phyloP scores from a whole-genome alignment of 768 basidiomycete species.

The Hydnomerulius pinastri region DNA sequence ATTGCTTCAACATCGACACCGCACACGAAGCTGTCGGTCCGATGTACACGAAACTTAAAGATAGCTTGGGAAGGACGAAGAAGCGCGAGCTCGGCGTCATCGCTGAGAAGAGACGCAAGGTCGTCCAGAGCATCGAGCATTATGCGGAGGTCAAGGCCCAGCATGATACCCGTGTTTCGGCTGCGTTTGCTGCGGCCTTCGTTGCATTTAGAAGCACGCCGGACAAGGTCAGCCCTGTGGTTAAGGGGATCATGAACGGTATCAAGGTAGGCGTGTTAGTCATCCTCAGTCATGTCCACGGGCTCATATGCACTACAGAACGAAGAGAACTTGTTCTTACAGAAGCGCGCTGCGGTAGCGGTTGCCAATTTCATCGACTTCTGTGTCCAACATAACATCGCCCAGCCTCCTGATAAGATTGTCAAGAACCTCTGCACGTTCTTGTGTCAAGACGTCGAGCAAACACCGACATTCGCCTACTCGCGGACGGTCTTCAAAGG shows the following conservation, averaged over 20 bases:
- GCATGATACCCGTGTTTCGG: constrained; percentile 84
- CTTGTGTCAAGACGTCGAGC: constrained; percentile 86
- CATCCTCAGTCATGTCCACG: neutral
- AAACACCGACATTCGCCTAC: constrained; percentile 87
- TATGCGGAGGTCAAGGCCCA: constrained; percentile 82
- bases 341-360: constrained; percentile 82
- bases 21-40: constrained; percentile 69
- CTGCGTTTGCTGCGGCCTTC: constrained; percentile 89
- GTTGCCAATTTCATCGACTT: constrained; percentile 89
- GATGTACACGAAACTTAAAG: constrained; percentile 75
- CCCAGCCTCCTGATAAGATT: constrained; percentile 92
- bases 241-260: constrained; percentile 96
- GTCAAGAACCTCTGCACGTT: constrained; percentile 97
- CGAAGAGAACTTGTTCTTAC: constrained; percentile 87
- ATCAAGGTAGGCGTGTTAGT: constrained; percentile 71
- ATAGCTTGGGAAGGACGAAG: constrained; percentile 72
- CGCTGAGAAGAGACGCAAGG: constrained; percentile 70
- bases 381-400: constrained; percentile 69
- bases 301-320: constrained; percentile 46
- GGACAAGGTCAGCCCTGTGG: constrained; percentile 92
- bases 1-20: constrained; percentile 77
- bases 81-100: constrained; percentile 75
- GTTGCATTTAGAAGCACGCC: constrained; percentile 86
- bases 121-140: constrained; percentile 71
- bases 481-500: constrained; percentile 63